Evolutionary conservation across 2,329 filamentous ascomycete genomes (phyloP).

Genomic region (Paraphoma chrysanthemicola): DNA sequence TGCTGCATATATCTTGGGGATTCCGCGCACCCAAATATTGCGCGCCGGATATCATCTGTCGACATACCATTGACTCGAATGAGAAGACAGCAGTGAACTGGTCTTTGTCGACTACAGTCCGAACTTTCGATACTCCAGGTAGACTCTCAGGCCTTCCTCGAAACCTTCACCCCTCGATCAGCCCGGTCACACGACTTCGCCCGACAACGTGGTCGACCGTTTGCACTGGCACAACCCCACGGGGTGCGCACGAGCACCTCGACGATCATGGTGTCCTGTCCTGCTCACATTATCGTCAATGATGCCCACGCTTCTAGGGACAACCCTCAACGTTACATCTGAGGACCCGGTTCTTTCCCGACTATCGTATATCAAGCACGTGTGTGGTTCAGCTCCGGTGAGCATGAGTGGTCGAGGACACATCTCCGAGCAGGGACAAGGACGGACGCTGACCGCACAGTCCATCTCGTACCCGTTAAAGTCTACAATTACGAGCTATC

Average conservation of each 20-base stretch:
- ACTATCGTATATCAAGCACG: conserved; percentile 1
- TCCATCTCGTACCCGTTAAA: not conserved
- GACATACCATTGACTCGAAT: not conserved
- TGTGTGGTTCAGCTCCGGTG: not conserved
- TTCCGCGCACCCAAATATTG: not conserved
- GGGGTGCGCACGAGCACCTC: conserved; percentile 15
- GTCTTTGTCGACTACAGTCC: not conserved
- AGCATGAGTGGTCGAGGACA: not conserved
- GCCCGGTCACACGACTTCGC: conserved; percentile 9
- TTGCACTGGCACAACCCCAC: conserved; percentile 16
- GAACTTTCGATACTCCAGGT: not conserved
- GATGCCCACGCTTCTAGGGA: not conserved
- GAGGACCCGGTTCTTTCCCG: conserved; percentile 12
- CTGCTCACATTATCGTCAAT: not conserved
- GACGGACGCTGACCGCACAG: not conserved
- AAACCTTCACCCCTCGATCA: not conserved
- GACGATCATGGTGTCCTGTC: conserved; percentile 2
- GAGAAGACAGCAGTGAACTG: not conserved
- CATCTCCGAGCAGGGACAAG: too few relatives aligned
- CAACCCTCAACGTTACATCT: conserved; percentile 2
- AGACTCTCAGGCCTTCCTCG: not conserved
- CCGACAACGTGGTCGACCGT: conserved; percentile 14
- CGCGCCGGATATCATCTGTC: not conserved
- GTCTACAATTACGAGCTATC: not conserved
- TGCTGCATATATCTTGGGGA: not conserved